Conservation (phyloP, 169 alveolate species). For the Plasmodium sp. region DNA sequence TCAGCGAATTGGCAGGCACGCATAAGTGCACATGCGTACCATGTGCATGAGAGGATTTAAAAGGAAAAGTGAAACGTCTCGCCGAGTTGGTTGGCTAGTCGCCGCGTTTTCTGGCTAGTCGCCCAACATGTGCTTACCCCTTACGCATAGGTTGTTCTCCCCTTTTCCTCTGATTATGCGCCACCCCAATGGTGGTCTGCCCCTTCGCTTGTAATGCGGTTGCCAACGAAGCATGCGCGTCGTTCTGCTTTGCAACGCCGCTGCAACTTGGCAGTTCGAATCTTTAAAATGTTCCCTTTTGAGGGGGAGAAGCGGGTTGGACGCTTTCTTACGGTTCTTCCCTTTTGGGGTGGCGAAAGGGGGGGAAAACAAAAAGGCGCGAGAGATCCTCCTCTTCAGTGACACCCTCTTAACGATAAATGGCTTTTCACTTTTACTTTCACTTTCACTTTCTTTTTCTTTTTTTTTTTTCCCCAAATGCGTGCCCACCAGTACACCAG, state of each 20-base stretch:
- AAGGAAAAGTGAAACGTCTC: not conserved
- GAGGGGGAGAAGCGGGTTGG: not conserved
- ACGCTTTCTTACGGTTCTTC: not conserved
- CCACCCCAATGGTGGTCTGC: not conserved
- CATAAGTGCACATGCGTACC: not conserved
- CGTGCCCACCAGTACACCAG: not conserved
- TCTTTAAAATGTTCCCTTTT: not conserved
- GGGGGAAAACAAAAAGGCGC: not conserved
- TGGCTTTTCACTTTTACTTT: not conserved
- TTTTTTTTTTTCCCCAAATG: not conserved
- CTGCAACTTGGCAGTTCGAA: not conserved
- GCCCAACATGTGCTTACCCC: not conserved
- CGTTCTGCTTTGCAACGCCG: not conserved
- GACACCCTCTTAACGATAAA: not conserved
- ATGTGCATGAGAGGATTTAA: not conserved
- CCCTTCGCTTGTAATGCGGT: not conserved
- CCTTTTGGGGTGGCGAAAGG: not conserved
- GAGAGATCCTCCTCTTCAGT: not conserved
- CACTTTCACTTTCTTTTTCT: too few species aligned
- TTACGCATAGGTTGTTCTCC: not conserved
- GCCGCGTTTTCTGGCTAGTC: not conserved
- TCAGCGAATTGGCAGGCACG: not conserved
- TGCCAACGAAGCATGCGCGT: not conserved
- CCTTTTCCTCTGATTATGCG: not conserved
- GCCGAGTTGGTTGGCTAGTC: not conserved